A percentile compares a stretch with the other conserved stretches of the same genome.
Evolutionary conservation across 768 basidiomycete genomes (phyloP).

Genomic region (Brasilioporus rufonigricans): DNA sequence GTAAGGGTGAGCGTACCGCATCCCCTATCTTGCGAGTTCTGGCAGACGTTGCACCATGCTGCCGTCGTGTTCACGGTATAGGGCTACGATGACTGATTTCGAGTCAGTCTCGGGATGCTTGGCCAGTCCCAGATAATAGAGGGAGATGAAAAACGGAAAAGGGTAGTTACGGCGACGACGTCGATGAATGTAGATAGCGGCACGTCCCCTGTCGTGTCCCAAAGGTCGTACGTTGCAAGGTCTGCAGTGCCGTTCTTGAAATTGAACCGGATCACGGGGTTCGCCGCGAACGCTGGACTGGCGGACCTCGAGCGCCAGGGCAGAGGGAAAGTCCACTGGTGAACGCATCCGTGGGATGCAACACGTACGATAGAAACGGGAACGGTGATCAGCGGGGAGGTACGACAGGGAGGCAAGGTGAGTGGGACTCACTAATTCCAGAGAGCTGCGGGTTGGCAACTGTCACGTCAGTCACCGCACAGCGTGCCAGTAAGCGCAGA

Average conservation of each 20-base stretch:
- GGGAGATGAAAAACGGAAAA: background rate
- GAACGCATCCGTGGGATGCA: too few species aligned
- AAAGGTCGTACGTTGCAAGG: slow-evolving; percentile 49
- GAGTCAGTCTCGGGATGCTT: too few species aligned
- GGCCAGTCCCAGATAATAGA: too few species aligned
- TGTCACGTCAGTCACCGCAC: too few species aligned
- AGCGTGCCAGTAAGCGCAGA: background rate
- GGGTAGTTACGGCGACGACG: slow-evolving; percentile 34
- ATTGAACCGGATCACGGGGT: slow-evolving; percentile 58
- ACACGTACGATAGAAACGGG: too few species aligned
- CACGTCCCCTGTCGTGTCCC: slow-evolving; percentile 47
- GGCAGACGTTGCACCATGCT: slow-evolving; percentile 60
- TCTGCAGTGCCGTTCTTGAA: slow-evolving; percentile 46
- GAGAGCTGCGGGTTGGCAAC: too few species aligned
- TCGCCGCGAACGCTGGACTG: slow-evolving; percentile 42
- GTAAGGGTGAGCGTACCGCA: slow-evolving; percentile 46
- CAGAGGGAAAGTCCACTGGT: slow-evolving; percentile 62
- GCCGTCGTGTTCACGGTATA: slow-evolving; percentile 49
- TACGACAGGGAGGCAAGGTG: too few species aligned
- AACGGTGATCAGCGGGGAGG: too few species aligned
- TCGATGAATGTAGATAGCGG: slow-evolving; percentile 51
- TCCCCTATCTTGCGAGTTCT: slow-evolving; percentile 54
- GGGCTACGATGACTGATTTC: slow-evolving; percentile 35
- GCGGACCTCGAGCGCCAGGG: slow-evolving; percentile 58
- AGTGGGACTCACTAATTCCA: too few species aligned